phyloP scores from a whole-genome alignment of 2,329 filamentous ascomycete species.

The Lecanicillium sp. region DNA sequence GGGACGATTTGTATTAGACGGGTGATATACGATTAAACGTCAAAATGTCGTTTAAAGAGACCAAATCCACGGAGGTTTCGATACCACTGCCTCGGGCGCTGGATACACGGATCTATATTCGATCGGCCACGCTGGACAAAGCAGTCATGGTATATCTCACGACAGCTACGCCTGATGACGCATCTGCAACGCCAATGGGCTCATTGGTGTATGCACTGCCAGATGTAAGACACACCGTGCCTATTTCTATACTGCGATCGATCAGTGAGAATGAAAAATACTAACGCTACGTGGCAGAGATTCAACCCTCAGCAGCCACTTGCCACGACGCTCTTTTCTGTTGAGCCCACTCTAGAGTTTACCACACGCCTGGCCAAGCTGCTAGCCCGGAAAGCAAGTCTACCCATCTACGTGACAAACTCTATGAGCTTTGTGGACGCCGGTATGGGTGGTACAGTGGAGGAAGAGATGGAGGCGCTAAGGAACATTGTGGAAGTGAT shows the following conservation, averaged over 20 bases:
- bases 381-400: conserved; percentile 60
- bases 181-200: conserved; percentile 53
- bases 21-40: conserved; percentile 6
- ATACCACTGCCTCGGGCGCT: conserved; percentile 51
- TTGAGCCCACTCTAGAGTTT: conserved; percentile 75
- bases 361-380: conserved; percentile 77
- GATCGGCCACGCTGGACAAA: conserved; percentile 49
- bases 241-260: neutral
- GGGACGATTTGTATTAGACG: too few species aligned
- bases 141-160: conserved; percentile 53
- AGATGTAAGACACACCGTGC: conserved; percentile 51
- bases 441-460: conserved; percentile 70
- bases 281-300: conserved; percentile 25
- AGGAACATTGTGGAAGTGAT: conserved; percentile 65
- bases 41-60: conserved; percentile 16
- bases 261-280: neutral
- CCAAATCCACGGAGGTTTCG: conserved; percentile 35
- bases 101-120: conserved; percentile 53
- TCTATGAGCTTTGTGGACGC: conserved; percentile 70
- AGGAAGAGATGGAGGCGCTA: conserved; percentile 92
- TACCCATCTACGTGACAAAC: conserved; percentile 84
- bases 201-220: conserved; percentile 93
- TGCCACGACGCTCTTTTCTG: conserved; percentile 70
- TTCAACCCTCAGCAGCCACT: conserved; percentile 54
- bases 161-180: conserved; percentile 46